phyloP scores from a whole-genome alignment of 306 rosid genomes.

The Gynostemma pentaphyllum region DNA sequence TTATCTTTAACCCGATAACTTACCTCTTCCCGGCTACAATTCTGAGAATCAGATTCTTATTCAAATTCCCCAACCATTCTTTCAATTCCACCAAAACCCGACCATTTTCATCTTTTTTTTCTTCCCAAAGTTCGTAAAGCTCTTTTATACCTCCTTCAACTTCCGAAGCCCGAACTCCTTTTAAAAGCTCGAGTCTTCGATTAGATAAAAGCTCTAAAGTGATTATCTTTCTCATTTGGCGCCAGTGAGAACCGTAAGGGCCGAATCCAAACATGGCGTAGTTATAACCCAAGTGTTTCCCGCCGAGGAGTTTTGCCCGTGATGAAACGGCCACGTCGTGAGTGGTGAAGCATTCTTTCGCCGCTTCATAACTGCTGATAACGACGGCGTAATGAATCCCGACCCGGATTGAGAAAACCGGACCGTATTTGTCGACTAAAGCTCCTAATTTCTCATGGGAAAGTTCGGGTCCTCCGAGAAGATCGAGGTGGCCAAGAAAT shows the following conservation, averaged over 20 bases:
- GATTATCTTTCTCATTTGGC: slow-evolving; percentile 23
- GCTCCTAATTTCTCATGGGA: slow-evolving; percentile 30
- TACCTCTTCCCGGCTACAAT: no score
- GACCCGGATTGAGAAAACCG: slow-evolving; percentile 17
- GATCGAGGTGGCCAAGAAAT: slow-evolving; percentile 44
- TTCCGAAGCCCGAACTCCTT: slow-evolving; percentile 19
- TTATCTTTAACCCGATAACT: no score
- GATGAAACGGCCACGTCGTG: slow-evolving; percentile 18
- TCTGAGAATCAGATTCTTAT: no score
- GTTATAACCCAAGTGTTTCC: slow-evolving; percentile 21
- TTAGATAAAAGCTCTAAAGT: slow-evolving; percentile 28
- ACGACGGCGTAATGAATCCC: slow-evolving; percentile 23
- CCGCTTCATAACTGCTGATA: slow-evolving; percentile 21
- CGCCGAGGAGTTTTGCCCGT: slow-evolving; percentile 12
- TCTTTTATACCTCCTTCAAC: slow-evolving; percentile 16
- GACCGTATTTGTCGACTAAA: slow-evolving; percentile 32
- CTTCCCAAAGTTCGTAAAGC: slow-evolving; percentile 15
- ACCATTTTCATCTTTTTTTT: slow-evolving; percentile 13
- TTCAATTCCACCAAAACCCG: neutral
- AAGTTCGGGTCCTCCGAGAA: slow-evolving; percentile 15
- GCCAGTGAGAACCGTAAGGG: slow-evolving; percentile 28
- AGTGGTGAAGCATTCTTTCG: slow-evolving; percentile 35
- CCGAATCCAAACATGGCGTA: slow-evolving; percentile 25
- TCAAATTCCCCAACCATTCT: no score
- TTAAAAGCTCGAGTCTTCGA: slow-evolving; percentile 21